Percentiles rank a stretch among this genome's conserved stretches.
These are phyloP conservation scores for Graphiopsis chlorocephala DNA, from an alignment of 2,329 filamentous ascomycete species.

Conservation along the genomic window DNA sequence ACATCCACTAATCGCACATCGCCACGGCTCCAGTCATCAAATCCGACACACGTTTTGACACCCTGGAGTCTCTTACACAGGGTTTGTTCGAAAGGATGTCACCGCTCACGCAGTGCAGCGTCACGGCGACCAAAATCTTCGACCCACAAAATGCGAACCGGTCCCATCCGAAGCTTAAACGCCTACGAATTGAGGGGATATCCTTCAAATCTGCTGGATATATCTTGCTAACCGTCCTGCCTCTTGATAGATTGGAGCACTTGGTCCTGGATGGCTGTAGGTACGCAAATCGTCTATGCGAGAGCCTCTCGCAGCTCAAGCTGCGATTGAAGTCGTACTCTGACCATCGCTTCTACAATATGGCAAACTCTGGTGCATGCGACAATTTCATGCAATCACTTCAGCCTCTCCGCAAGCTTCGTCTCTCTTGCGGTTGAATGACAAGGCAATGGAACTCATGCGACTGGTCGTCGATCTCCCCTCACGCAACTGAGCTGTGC, in stretches of 20 bases:
- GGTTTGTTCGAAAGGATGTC: neutral
- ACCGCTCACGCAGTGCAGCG: neutral
- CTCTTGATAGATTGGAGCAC: neutral
- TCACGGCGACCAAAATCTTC: neutral
- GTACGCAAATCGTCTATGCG: neutral
- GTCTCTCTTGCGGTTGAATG: neutral
- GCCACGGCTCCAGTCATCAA: neutral
- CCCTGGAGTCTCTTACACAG: no score
- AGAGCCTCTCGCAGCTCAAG: neutral
- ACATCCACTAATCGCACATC: neutral
- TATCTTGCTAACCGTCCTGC: neutral
- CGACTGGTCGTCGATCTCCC: neutral
- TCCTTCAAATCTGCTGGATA: neutral
- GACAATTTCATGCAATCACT: neutral
- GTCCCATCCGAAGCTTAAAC: neutral
- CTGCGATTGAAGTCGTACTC: neutral
- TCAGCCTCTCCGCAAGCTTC: neutral
- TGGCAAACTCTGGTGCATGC: no score
- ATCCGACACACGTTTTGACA: neutral
- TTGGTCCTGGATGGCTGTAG: neutral
- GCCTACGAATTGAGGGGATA: neutral
- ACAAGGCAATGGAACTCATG: neutral
- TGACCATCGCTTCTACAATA: no score
- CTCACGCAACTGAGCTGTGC: neutral
- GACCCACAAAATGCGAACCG: neutral